Evolutionary conservation across 768 basidiomycete genomes (phyloP), one percentile per base, ranked within the genome.

Genomic region (Amanita jacksonii): DNA sequence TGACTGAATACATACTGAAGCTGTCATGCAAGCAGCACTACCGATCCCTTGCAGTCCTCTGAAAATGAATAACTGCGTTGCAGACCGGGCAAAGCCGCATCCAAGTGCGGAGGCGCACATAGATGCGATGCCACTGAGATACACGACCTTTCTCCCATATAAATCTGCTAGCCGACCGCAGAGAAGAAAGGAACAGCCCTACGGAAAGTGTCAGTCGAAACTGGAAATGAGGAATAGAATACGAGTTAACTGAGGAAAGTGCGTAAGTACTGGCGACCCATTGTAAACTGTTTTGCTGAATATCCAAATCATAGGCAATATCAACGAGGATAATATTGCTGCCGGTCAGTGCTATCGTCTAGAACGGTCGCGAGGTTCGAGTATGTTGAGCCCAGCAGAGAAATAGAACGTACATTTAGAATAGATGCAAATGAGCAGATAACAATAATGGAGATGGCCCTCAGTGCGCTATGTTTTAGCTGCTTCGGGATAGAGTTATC

Each of bases 11-110:
- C 37, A 4, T 33, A 85, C 83, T 8, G 79, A 68, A 8, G 86
- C 75, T 4, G 87, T 85, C 10, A 88, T 76, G 4, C 72, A 71
- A 0, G 86, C 87, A 0, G 88, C 85, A 0, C 73, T 72, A 1
- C 87, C 91, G 16, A 84, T 62, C 2, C 91, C 91, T 50, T 90
- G 84, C 9, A 89, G 57, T 0, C 73, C 92, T 46, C 92, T 70
- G 10, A 91, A 66, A 12, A 92, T 59, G 49, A 40, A 15, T 12
- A 40, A 23, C 15, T 28, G n/a, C 36, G 46, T 50, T 53, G 27
- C 24, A 73, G 76, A 66, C 18, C 70, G 62, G 0, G 77, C 63
- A 49, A 91, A 84, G 1, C 74, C 80, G 52, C 79, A 76, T 3
- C 67, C 81, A 0, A 93, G 54, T 0, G 79, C 73, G 49, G 83